A percentile compares a stretch with the other conserved stretches of the same genome.
These are phyloP conservation scores for Ceratocystis papillata DNA, from an alignment of 2,329 filamentous ascomycete genomes.

Conservation along the genomic window DNA sequence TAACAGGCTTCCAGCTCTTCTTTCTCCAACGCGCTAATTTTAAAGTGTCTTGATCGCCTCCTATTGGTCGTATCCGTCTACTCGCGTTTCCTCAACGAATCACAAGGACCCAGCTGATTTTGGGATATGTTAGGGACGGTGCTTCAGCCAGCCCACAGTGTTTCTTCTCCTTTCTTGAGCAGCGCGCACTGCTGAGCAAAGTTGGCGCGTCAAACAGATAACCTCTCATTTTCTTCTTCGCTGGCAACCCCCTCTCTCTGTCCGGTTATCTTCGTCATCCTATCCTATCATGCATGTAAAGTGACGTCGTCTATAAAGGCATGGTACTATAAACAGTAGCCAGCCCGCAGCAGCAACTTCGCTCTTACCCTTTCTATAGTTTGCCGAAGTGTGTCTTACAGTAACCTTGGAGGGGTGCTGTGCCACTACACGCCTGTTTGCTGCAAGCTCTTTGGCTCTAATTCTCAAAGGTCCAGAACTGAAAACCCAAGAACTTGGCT, in stretches of 20 bases:
- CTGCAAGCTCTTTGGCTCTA: not conserved
- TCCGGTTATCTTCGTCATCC: not conserved
- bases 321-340: not conserved
- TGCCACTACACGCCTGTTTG: not conserved
- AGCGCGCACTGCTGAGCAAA: not conserved
- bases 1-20: conserved; percentile 6
- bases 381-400: not conserved
- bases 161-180: not conserved
- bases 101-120: not conserved
- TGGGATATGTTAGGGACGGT: not conserved
- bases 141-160: too few species aligned
- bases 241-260: not conserved
- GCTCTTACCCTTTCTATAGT: not conserved
- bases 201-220: not conserved
- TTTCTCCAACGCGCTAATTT: not conserved
- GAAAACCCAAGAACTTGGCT: not conserved
- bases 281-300: not conserved
- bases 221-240: not conserved
- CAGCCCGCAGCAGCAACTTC: not conserved
- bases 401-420: not conserved
- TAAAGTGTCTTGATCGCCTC: not conserved
- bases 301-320: conserved; percentile 11
- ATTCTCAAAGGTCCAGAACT: not conserved
- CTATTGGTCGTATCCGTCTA: not conserved
- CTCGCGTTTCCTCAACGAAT: not conserved